A percentile compares a stretch with the other conserved stretches of the same genome.
These are phyloP conservation scores for Fusarium albidum DNA, from an alignment of 2,329 filamentous ascomycete genomes.

Conservation along the genomic window DNA sequence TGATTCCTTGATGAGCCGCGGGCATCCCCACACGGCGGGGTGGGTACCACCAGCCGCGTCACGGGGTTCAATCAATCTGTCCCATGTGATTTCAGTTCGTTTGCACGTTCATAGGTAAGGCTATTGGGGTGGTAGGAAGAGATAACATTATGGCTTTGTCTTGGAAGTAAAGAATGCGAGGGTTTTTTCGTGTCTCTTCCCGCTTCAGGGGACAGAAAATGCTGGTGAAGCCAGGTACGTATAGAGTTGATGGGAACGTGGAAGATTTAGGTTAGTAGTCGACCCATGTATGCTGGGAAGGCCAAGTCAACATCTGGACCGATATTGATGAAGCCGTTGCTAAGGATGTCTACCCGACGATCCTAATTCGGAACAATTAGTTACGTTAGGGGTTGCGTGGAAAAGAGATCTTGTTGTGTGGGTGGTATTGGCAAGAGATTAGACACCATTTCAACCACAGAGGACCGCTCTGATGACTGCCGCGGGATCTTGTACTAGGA, in stretches of 20 bases:
- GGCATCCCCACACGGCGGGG: constrained; percentile 27
- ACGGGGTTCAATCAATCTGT: constrained; percentile 16
- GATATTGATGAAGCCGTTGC: not conserved
- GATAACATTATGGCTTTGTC: too few relatives aligned
- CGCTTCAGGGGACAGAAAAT: too few relatives aligned
- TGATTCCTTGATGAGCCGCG: constrained; percentile 18
- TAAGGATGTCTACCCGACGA: not conserved
- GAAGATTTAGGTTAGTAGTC: not conserved
- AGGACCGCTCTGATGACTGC: not conserved
- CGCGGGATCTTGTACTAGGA: not conserved
- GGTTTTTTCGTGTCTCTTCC: too few relatives aligned
- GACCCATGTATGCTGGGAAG: not conserved
- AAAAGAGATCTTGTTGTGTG: not conserved
- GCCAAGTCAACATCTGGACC: too few relatives aligned
- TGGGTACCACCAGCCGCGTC: constrained; percentile 23
- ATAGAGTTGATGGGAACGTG: too few relatives aligned
- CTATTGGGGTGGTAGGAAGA: too few relatives aligned
- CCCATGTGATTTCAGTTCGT: constrained; percentile 22
- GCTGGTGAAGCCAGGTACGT: too few relatives aligned
- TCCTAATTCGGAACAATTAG: not conserved
- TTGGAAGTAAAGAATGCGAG: too few relatives aligned
- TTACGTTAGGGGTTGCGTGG: not conserved
- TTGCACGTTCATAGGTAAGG: too few relatives aligned
- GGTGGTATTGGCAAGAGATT: constrained; percentile 5
- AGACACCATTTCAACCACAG: constrained; percentile 1